Conservation (phyloP, 2,329 filamentous ascomycete genomes). For the Penicillium sp. region DNA sequence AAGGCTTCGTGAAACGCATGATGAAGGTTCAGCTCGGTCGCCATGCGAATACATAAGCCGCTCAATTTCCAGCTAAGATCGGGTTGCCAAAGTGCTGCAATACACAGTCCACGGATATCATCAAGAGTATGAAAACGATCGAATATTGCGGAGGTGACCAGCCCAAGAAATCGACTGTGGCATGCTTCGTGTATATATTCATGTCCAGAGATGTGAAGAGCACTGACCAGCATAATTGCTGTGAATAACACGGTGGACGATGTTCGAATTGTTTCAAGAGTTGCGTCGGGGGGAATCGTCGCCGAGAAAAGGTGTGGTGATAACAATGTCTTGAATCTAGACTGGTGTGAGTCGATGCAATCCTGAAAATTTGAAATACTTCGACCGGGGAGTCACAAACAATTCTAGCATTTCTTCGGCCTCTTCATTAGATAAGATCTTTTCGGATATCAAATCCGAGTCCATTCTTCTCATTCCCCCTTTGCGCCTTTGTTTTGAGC, state of each 20-base stretch:
- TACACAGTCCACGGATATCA: neutral
- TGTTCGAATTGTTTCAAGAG: neutral
- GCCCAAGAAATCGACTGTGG: neutral
- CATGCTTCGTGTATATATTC: neutral
- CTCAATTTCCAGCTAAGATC: neutral
- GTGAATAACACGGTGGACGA: neutral
- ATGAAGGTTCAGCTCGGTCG: neutral
- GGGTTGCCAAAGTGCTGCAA: neutral
- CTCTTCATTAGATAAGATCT: neutral
- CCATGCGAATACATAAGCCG: neutral
- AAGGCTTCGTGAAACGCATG: neutral
- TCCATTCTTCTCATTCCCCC: constrained; percentile 1
- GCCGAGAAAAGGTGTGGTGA: neutral
- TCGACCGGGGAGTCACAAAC: neutral
- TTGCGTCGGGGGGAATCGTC: neutral
- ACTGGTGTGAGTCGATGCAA: neutral
- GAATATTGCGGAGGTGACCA: neutral
- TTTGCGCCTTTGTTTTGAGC: neutral
- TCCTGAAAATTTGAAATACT: neutral
- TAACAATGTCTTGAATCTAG: neutral
- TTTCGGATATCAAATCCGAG: neutral
- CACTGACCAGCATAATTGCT: neutral
- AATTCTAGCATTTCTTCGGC: constrained; percentile 15
- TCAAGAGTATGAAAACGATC: neutral
- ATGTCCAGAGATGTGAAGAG: neutral